phyloP scores from a whole-genome alignment of 2,329 filamentous ascomycete species.

The Fusarium sp. region DNA sequence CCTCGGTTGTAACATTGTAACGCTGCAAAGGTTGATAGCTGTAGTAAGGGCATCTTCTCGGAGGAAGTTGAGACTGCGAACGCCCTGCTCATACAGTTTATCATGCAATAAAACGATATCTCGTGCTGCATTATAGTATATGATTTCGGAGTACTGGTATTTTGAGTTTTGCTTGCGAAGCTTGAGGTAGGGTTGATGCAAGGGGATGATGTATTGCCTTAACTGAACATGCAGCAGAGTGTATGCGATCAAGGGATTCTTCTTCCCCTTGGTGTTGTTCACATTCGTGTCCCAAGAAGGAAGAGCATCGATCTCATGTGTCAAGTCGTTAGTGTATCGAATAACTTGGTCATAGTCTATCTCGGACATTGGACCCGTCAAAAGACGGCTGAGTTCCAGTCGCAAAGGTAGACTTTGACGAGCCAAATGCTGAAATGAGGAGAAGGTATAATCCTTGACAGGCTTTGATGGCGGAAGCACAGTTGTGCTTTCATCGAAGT shows the following conservation, averaged over 20 bases:
- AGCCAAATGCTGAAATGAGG: slow-evolving; percentile 69
- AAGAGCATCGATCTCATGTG: slow-evolving; percentile 69
- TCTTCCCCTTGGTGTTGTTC: slow-evolving; percentile 55
- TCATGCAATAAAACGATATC: slow-evolving; percentile 73
- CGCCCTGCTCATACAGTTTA: slow-evolving; percentile 68
- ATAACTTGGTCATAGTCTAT: slow-evolving; percentile 72
- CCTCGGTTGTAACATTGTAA: slow-evolving; percentile 70
- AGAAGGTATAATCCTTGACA: slow-evolving; percentile 66
- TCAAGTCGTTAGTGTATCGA: slow-evolving; percentile 70
- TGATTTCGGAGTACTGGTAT: slow-evolving; percentile 72
- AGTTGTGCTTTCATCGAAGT: slow-evolving; percentile 66
- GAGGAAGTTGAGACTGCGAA: slow-evolving; percentile 69
- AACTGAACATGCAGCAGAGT: slow-evolving; percentile 71
- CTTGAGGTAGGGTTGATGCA: slow-evolving; percentile 71
- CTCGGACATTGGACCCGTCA: slow-evolving; percentile 66
- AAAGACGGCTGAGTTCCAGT: slow-evolving; percentile 67
- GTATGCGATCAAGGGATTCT: slow-evolving; percentile 69
- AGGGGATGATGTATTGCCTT: slow-evolving; percentile 70
- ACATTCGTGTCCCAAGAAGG: slow-evolving; percentile 64
- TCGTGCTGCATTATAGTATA: slow-evolving; percentile 72
- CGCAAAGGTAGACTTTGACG: slow-evolving; percentile 67
- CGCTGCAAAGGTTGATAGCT: slow-evolving; percentile 70
- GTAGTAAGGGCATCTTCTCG: slow-evolving; percentile 70
- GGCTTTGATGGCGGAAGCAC: slow-evolving; percentile 65
- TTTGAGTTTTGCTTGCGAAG: slow-evolving; percentile 70